Evolutionary conservation across 148 eudicot species (phyloP), one percentile per base, ranked within the genome.

Genomic region (Rhododendron griersonianum): DNA sequence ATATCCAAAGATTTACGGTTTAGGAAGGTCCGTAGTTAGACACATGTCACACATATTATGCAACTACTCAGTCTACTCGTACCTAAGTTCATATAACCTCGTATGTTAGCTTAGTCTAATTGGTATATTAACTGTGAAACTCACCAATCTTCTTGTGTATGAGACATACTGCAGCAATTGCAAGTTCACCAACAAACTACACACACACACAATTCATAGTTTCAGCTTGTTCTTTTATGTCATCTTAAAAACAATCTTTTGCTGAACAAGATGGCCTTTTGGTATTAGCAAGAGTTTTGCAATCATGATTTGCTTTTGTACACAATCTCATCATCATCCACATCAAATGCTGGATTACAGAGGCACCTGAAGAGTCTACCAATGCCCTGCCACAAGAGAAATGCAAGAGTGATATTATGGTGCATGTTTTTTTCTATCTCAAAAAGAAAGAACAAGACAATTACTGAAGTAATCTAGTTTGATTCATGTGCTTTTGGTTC

Each of bases 271-370:
- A 28, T 80, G 82, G 59, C 33, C 57, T 37, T 37, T 47, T 6
- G 55, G 10, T 3, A 50, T 45, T 80, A 15, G 69, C 48, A 19
- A 30, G 13, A 80, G 82, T 5, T 30, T 75, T 11, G 0, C 11
- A 37, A 39, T 75, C 1, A 37, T 92, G 88, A 94, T 95, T 92
- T 96, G 85, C 94, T 93, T 55, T 88, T 92, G 91, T 95, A 95
- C 14, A 93, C 95, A 75, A 95, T 95, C 91, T 96, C 98, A 6
- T 96, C 99, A 78, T 96, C 98, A 81, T 96, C 98, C 51, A 96
- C 98, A 83, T 95, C 93, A 61, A 91, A 94, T 21, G 96, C 96
- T 9, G 98, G 99, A 83, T 92, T 96, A 84, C 99, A 96, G 30
- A 96, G 92, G 85, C 99, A 96, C 87, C 98, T 91, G 88, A 96